phyloP scores from a whole-genome alignment of 2,329 filamentous ascomycete species.

The Talaromyces atroroseus region DNA sequence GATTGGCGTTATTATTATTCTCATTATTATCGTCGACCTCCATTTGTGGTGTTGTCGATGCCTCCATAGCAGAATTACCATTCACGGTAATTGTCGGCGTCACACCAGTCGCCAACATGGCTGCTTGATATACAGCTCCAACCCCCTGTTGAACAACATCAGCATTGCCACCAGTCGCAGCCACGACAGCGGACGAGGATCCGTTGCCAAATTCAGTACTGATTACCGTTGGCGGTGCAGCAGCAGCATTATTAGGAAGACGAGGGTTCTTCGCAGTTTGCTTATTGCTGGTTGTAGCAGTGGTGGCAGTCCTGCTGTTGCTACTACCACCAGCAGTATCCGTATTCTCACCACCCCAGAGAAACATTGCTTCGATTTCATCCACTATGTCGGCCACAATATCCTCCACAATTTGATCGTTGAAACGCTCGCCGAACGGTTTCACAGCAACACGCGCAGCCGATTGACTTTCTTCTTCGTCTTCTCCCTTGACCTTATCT shows the following conservation, averaged over 20 bases:
- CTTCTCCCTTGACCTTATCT: not conserved
- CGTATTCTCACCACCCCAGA: conserved; percentile 46
- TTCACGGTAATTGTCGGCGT: conserved; percentile 5
- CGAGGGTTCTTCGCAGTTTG: not conserved
- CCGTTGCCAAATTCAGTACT: not conserved
- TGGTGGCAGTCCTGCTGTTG: conserved; percentile 17
- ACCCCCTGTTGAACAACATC: conserved; percentile 5
- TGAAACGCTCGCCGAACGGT: conserved; percentile 71
- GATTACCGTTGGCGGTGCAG: conserved; percentile 9
- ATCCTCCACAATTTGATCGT: conserved; percentile 92
- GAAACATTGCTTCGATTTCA: conserved; percentile 70
- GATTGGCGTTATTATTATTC: not conserved
- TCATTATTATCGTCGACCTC: not conserved
- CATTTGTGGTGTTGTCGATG: not conserved
- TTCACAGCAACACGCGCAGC: conserved; percentile 37
- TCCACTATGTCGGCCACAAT: conserved; percentile 89
- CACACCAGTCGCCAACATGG: conserved; percentile 2
- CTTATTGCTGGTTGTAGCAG: not conserved
- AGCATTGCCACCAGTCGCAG: conserved; percentile 3
- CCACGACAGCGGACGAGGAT: not conserved
- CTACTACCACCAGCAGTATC: conserved; percentile 23
- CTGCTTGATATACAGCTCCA: conserved; percentile 10
- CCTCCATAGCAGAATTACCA: not conserved
- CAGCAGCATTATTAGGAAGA: not conserved
- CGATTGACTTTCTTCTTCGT: not conserved